Base-by-base conservation (phyloP, 1,139 yeast genomes). In the Debaryomyces udenii region DNA sequence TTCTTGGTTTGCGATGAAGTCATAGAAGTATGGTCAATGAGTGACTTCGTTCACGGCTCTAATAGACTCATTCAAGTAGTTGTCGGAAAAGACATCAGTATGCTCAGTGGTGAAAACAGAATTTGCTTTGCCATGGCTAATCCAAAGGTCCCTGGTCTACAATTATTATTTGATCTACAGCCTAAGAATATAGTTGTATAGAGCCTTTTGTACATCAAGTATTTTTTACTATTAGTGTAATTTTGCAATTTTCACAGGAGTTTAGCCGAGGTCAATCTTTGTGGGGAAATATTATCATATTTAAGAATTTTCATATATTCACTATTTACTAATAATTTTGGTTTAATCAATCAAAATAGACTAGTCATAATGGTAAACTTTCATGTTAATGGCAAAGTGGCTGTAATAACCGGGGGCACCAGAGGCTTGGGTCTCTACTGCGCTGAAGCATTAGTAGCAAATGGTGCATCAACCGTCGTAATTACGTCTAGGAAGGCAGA, bases 351-450 rank as follows among this genome's bases (percentile, higher is more conserved):
- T 31, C 16, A 16, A 6, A 27, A 28, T 3, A 11, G 5, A 24
- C 7, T 14, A 29, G 23, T n/a, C 13, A 32, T 9, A 6, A 72
- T 71, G 77, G 76, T 70, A 27, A 74, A 70, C 46, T 64, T 64
- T 40, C 72, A 71, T 48, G 83, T 82, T 27, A 65, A 79, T 41
- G 88, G 85, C 26, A 85, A 85, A 60, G 73, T 75, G 6, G 91
- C 88, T 1, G 78, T 82, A 10, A 73, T 86, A 48, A 86, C 93
- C n/a, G 94, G 93, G 13, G 90, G 91, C 30, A 79, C 89, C 33
- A 70, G 93, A 51, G 93, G 93, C 0, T 76, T 85, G 39, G 93
- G 93, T 0, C 74, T 80, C 44, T 63, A 80, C 55, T 80, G 85
- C 65, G 88, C 88, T 14, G 88, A 83, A 56, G 80, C 80, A 2